Conservation (phyloP, 352 stramenopile genomes). For the Phytophthora hibernalis region DNA sequence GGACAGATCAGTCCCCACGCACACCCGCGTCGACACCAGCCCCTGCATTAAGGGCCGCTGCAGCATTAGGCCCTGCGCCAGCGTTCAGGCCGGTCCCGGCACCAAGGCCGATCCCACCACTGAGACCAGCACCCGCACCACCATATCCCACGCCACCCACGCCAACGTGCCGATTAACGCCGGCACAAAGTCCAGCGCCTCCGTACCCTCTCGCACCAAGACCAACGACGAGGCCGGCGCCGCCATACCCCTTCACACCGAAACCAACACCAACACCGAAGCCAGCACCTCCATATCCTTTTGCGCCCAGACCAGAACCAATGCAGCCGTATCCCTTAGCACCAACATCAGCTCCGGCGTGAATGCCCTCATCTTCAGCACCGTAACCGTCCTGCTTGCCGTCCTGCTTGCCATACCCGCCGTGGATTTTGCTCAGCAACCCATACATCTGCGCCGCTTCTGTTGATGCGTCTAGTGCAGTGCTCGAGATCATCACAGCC, state of each 20-base stretch:
- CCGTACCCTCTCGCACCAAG: background rate
- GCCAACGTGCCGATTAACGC: background rate
- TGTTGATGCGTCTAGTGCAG: constrained; percentile 10
- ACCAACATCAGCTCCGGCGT: background rate
- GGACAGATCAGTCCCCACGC: no score
- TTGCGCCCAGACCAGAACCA: background rate
- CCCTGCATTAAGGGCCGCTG: background rate
- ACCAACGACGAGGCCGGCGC: background rate
- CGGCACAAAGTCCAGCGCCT: background rate
- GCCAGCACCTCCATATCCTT: background rate
- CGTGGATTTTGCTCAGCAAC: constrained; percentile 12
- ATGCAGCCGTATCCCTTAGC: background rate
- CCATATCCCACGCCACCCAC: background rate
- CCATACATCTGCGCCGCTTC: constrained; percentile 17
- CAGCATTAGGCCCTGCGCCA: background rate
- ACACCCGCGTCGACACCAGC: background rate
- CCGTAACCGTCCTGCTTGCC: background rate
- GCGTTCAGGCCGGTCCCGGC: background rate
- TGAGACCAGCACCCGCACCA: background rate
- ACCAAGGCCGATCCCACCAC: background rate
- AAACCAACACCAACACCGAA: background rate
- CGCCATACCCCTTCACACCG: background rate
- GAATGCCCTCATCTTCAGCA: background rate
- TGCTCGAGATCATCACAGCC: constrained; percentile 7
- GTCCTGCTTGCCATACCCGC: background rate